phyloP scores from a whole-genome alignment of 345 rosid genomes.

The Xanthoceras sorbifolium region DNA sequence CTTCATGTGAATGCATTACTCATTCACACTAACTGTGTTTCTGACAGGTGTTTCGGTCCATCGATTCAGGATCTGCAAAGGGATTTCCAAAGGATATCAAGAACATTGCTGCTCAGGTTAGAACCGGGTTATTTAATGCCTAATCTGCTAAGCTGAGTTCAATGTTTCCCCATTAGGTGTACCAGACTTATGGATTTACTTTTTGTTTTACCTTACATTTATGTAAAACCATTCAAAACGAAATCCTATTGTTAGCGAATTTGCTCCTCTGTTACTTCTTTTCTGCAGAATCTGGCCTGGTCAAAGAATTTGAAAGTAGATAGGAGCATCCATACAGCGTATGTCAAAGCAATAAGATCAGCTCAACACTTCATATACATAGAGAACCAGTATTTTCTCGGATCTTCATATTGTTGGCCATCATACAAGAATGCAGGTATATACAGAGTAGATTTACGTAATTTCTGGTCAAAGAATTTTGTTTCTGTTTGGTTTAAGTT shows the following conservation, averaged over 20 bases:
- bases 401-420: slow-evolving; percentile 72
- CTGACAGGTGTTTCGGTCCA: slow-evolving; percentile 62
- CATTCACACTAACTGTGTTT: neutral
- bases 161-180: neutral
- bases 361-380: slow-evolving; percentile 71
- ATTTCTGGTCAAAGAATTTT: neutral
- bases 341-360: slow-evolving; percentile 69
- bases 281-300: slow-evolving; percentile 54
- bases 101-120: slow-evolving; percentile 59
- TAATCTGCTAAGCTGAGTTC: neutral
- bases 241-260: neutral
- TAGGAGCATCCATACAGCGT: slow-evolving; percentile 68
- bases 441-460: neutral
- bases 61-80: slow-evolving; percentile 74
- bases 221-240: neutral
- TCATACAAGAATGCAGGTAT: slow-evolving; percentile 76
- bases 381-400: slow-evolving; percentile 73
- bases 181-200: neutral
- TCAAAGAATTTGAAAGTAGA: slow-evolving; percentile 71
- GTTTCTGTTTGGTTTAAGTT: too few relatives aligned
- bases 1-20: neutral
- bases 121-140: slow-evolving; percentile 11
- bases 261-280: neutral
- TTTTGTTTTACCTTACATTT: neutral
- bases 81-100: slow-evolving; percentile 60